These are phyloP conservation scores for Diplodia seriata DNA, from an alignment of 2,329 filamentous ascomycete species.

Conservation along the genomic window DNA sequence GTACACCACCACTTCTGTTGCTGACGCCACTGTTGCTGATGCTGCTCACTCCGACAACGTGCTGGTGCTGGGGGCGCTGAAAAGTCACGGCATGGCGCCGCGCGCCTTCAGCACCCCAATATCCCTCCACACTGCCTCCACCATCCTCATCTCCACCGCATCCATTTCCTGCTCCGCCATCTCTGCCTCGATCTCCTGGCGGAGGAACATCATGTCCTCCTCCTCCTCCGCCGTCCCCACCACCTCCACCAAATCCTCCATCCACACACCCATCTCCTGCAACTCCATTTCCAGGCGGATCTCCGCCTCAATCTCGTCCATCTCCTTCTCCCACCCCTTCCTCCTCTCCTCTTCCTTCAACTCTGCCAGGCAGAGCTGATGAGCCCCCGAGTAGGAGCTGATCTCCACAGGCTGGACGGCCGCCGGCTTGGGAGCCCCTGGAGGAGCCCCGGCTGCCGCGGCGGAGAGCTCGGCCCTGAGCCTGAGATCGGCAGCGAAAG, in stretches of 20 bases:
- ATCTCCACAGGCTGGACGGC: conserved; percentile 11
- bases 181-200: conserved; percentile 25
- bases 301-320: conserved; percentile 17
- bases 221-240: conserved; percentile 21
- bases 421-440: conserved; percentile 15
- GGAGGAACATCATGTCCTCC: conserved; percentile 5
- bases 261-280: conserved; percentile 14
- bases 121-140: conserved; percentile 15
- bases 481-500: conserved; percentile 11
- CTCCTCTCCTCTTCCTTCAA: conserved; percentile 7
- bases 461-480: neutral
- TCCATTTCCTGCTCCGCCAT: conserved; percentile 28
- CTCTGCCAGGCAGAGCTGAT: neutral
- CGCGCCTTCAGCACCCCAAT: conserved; percentile 22
- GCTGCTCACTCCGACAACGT: conserved; percentile 13
- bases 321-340: conserved; percentile 20
- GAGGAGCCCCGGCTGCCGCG: neutral
- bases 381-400: conserved; percentile 12
- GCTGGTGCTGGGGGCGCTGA: neutral
- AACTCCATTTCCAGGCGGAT: conserved; percentile 24
- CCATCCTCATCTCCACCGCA: conserved; percentile 5
- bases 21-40: neutral
- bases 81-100: conserved; percentile 14
- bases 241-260: neutral
- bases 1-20: conserved; percentile 14